Percentiles rank a stretch among this genome's conserved stretches.
These are phyloP conservation scores for Avena eriantha DNA, from an alignment of 176 grass and related monocot species.

Conservation along the genomic window DNA sequence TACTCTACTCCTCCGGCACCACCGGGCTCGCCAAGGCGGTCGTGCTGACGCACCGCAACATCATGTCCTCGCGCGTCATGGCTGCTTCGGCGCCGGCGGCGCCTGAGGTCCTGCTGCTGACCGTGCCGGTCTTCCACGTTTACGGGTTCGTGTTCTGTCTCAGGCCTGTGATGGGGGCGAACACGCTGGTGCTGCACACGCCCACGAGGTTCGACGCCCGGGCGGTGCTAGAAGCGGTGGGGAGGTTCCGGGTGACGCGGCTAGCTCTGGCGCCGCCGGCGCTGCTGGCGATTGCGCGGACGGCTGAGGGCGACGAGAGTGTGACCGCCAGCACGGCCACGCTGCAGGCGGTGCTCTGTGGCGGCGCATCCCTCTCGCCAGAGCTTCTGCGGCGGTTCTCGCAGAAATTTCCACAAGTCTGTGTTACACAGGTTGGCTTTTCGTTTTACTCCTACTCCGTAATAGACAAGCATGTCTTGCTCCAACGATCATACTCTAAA, in stretches of 20 bases:
- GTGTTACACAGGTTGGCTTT: conserved; percentile 36
- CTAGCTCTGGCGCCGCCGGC: conserved; percentile 46
- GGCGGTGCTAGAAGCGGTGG: conserved; percentile 20
- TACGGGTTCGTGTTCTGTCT: conserved; percentile 58
- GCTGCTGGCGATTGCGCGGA: conserved; percentile 41
- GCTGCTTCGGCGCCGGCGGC: background rate
- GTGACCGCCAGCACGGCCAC: background rate
- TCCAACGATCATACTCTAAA: background rate
- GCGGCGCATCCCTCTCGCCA: conserved; percentile 26
- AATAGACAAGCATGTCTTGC: background rate
- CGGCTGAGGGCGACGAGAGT: conserved; percentile 26
- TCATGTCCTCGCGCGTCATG: conserved; percentile 14
- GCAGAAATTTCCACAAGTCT: conserved; percentile 26
- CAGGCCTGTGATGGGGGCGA: conserved; percentile 4
- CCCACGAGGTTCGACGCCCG: conserved; percentile 43
- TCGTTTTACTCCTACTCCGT: background rate
- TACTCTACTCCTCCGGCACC: conserved; percentile 59
- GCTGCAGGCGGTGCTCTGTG: conserved; percentile 37
- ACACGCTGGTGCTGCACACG: conserved; percentile 50
- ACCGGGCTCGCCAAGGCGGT: conserved; percentile 49
- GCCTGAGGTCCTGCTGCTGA: conserved; percentile 21
- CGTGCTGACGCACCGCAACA: conserved; percentile 50
- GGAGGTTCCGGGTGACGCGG: conserved; percentile 28
- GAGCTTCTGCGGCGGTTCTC: conserved; percentile 47
- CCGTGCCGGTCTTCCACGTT: conserved; percentile 58